A percentile compares a stretch with the other conserved stretches of the same genome.
Evolutionary conservation across 176 grass and related monocot species (phyloP).

Genomic region (Carex pumila): DNA sequence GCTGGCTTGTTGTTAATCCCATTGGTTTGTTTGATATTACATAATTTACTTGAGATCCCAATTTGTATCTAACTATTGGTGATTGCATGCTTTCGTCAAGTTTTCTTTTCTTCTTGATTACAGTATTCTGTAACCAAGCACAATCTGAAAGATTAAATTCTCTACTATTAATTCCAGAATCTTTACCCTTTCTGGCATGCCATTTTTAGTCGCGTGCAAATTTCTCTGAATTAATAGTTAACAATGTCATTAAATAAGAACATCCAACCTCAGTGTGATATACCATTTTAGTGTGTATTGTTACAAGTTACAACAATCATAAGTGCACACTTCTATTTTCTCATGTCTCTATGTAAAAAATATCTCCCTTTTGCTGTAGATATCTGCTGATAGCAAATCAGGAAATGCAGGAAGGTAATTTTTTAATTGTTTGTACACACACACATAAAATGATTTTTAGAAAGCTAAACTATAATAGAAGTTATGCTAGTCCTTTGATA

Average conservation of each 20-base stretch:
- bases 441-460: not conserved
- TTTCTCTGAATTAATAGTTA: not conserved
- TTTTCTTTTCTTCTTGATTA: not conserved
- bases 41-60: not conserved
- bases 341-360: not conserved
- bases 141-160: not conserved
- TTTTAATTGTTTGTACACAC: not conserved
- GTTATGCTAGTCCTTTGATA: not conserved
- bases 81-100: not conserved
- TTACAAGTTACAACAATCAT: not conserved
- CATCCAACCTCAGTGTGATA: not conserved
- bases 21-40: not conserved
- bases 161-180: not conserved
- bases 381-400: conserved; percentile 4
- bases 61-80: not conserved
- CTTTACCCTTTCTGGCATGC: not conserved
- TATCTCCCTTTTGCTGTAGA: not conserved
- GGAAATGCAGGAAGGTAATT: not conserved
- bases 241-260: not conserved
- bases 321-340: not conserved
- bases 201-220: not conserved
- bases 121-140: not conserved
- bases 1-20: not conserved
- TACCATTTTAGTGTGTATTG: not conserved
- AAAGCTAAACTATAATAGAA: not conserved